Conservation (phyloP, 345 rosid genomes). For the Eucalyptus melliodora region DNA sequence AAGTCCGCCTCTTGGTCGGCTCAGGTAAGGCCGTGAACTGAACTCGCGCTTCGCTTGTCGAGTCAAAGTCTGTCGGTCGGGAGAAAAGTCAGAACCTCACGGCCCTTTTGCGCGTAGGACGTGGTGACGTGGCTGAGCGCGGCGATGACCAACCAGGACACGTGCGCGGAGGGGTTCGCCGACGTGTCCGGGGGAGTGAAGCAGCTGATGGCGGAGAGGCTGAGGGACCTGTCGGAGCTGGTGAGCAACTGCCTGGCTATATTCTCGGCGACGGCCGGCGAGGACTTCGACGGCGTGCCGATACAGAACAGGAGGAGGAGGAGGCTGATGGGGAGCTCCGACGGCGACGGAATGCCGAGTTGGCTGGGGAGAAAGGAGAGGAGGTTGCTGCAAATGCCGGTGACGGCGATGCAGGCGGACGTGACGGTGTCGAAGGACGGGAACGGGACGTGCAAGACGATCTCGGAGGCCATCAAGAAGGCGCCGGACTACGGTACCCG, state of each 20-base stretch:
- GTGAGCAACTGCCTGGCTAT: conserved; percentile 89
- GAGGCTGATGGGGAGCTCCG: background rate
- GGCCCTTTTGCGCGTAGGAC: conserved; percentile 14
- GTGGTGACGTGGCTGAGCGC: conserved; percentile 95
- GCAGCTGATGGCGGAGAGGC: conserved; percentile 34
- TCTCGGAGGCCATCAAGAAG: conserved; percentile 80
- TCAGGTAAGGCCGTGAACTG: background rate
- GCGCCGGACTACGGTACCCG: conserved; percentile 63
- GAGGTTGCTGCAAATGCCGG: conserved; percentile 37
- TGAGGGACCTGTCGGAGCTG: conserved; percentile 76
- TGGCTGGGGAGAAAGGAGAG: conserved; percentile 68
- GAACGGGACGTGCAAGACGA: conserved; percentile 74
- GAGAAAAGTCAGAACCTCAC: background rate
- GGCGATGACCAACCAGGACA: conserved; percentile 87
- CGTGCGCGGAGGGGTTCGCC: conserved; percentile 77
- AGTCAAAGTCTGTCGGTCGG: background rate
- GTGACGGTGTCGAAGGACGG: conserved; percentile 78
- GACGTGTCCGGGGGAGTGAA: conserved; percentile 47
- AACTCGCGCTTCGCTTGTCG: background rate
- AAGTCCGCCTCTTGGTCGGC: background rate
- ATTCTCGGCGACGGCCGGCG: conserved; percentile 28
- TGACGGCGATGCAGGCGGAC: conserved; percentile 61
- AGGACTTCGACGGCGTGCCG: conserved; percentile 80
- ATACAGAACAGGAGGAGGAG: conserved; percentile 66
- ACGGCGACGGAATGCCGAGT: conserved; percentile 22